These are phyloP conservation scores for Sextonia rubra DNA, from an alignment of 164 flowering plant genomes.

Conservation along the genomic window DNA sequence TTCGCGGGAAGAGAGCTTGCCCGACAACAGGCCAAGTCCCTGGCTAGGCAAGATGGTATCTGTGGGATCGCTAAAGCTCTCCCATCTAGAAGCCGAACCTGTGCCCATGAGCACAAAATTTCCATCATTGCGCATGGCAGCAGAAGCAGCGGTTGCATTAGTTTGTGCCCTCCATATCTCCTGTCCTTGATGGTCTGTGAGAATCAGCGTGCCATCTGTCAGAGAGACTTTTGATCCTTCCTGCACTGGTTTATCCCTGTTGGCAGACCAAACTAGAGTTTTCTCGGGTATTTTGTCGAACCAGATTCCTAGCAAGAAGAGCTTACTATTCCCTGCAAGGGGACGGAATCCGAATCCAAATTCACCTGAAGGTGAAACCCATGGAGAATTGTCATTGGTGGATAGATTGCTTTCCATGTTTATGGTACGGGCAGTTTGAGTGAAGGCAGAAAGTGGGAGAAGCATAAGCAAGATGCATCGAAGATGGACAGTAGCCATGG, in stretches of 20 bases:
- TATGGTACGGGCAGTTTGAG: neutral
- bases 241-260: neutral
- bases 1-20: constrained; percentile 15
- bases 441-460: neutral
- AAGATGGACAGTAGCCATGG: neutral
- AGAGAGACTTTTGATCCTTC: constrained; percentile 6
- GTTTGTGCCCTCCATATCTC: constrained; percentile 5
- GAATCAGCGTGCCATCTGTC: neutral
- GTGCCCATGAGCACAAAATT: constrained; percentile 28
- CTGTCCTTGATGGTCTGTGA: neutral
- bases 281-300: constrained; percentile 30
- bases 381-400: constrained; percentile 13
- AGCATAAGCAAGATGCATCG: neutral
- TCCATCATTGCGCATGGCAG: constrained; percentile 43
- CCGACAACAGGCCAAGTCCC: constrained; percentile 3
- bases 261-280: constrained; percentile 8
- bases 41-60: constrained; percentile 49
- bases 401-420: constrained; percentile 25
- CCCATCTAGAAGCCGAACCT: constrained; percentile 2
- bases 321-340: neutral
- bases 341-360: constrained; percentile 33
- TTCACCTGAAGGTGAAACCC: constrained; percentile 33
- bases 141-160: constrained; percentile 17
- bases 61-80: constrained; percentile 15
- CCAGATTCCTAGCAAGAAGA: constrained; percentile 29